These are phyloP conservation scores for Cucurbita ficifolia DNA, from an alignment of 306 rosid species.

Conservation along the genomic window DNA sequence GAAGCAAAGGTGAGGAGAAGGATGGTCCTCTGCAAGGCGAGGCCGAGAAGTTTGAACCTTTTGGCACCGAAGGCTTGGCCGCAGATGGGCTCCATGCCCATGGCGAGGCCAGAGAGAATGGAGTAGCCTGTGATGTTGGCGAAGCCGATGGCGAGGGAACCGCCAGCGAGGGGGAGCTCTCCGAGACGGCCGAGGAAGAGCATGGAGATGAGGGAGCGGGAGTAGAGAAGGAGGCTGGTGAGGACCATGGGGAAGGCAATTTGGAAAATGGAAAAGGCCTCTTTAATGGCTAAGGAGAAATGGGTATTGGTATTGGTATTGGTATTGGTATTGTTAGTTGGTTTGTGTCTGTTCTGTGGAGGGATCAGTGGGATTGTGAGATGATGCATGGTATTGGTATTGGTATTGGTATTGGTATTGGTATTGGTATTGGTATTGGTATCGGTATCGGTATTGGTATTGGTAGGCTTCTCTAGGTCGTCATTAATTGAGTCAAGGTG, in stretches of 20 bases:
- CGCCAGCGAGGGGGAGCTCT: slow-evolving; percentile 71
- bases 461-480: background rate
- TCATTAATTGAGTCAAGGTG: slow-evolving; percentile 1
- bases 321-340: background rate
- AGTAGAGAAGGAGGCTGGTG: slow-evolving; percentile 58
- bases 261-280: slow-evolving; percentile 28
- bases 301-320: background rate
- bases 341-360: background rate
- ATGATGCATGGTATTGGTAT: background rate
- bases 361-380: slow-evolving; percentile 13
- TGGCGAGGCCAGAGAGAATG: slow-evolving; percentile 70
- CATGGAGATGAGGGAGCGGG: slow-evolving; percentile 90
- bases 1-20: slow-evolving; percentile 38
- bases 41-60: slow-evolving; percentile 45
- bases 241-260: slow-evolving; percentile 77
- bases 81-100: slow-evolving; percentile 92
- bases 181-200: slow-evolving; percentile 73
- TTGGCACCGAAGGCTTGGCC: slow-evolving; percentile 88
- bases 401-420: background rate
- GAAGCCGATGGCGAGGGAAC: slow-evolving; percentile 67
- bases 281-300: slow-evolving; percentile 20
- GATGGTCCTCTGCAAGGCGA: slow-evolving; percentile 53
- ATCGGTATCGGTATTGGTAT: no score
- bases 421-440: no score
- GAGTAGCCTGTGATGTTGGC: slow-evolving; percentile 95